A percentile compares a stretch with the other conserved stretches of the same genome.
Evolutionary conservation across 768 basidiomycete species (phyloP).

Genomic region (Tubosaeta sp.): DNA sequence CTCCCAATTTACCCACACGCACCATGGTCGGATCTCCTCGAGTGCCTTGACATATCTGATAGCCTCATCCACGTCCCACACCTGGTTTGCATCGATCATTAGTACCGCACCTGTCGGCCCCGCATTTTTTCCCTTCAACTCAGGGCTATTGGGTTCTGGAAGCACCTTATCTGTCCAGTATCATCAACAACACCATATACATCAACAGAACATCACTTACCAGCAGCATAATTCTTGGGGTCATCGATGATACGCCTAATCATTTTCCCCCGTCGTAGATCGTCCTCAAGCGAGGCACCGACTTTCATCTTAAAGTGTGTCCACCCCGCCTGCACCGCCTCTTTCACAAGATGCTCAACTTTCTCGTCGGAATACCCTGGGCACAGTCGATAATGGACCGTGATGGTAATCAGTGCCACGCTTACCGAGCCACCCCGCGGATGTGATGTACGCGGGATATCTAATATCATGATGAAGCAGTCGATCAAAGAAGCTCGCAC

Average conservation of each 20-base stretch:
- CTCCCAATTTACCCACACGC: neutral
- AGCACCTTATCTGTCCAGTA: slow-evolving; percentile 25
- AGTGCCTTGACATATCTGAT: slow-evolving; percentile 82
- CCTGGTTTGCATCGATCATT: slow-evolving; percentile 96
- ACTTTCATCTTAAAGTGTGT: slow-evolving; percentile 99
- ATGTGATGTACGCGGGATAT: slow-evolving; percentile 90
- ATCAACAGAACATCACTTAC: slow-evolving; percentile 28
- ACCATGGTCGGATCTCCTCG: slow-evolving; percentile 52
- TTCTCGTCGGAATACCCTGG: slow-evolving; percentile 87
- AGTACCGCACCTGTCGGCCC: slow-evolving; percentile 88
- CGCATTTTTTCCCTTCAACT: slow-evolving; percentile 79
- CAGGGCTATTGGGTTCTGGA: slow-evolving; percentile 53
- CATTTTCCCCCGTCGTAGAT: slow-evolving; percentile 77
- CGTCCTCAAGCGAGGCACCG: slow-evolving; percentile 74
- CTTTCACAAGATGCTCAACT: slow-evolving; percentile 74
- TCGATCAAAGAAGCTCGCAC: slow-evolving; percentile 9
- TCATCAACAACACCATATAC: neutral
- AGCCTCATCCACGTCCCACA: slow-evolving; percentile 88
- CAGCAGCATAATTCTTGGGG: slow-evolving; percentile 62
- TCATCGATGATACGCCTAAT: slow-evolving; percentile 93
- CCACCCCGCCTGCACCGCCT: slow-evolving; percentile 82
- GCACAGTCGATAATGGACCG: neutral
- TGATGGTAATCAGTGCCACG: neutral
- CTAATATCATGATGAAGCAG: slow-evolving; percentile 33
- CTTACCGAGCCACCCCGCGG: slow-evolving; percentile 81